These are phyloP conservation scores for Drosera capensis DNA, from an alignment of 148 eudicot species.

Conservation along the genomic window DNA sequence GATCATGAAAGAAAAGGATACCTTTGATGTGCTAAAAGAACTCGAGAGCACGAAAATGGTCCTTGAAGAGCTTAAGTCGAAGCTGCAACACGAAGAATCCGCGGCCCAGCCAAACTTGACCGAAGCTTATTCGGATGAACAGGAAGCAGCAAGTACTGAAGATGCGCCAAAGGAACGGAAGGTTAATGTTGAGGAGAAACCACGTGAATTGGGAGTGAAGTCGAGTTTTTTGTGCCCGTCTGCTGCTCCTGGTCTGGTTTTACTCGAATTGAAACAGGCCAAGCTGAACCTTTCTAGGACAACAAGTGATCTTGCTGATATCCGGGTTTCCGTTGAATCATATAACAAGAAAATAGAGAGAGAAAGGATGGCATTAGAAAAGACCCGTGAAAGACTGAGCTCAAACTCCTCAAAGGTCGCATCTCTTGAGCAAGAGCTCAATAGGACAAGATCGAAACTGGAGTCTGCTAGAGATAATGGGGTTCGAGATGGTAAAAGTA, in stretches of 20 bases:
- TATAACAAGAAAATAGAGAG: constrained; percentile 39
- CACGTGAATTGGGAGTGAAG: too few relatives aligned
- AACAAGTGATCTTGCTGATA: constrained; percentile 45
- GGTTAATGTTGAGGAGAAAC: too few relatives aligned
- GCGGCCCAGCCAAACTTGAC: constrained; percentile 9
- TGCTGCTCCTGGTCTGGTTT: constrained; percentile 30
- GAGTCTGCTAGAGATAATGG: constrained; percentile 21
- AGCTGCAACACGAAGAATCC: constrained; percentile 34
- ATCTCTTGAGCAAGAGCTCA: constrained; percentile 57
- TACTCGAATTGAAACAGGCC: constrained; percentile 62
- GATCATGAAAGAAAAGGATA: constrained; percentile 51
- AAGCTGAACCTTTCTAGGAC: constrained; percentile 41
- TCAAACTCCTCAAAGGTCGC: constrained; percentile 15
- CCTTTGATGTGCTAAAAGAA: constrained; percentile 43
- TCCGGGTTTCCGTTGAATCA: constrained; percentile 54
- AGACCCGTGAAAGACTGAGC: constrained; percentile 7
- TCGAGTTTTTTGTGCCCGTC: constrained; percentile 21
- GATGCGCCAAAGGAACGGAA: too few relatives aligned
- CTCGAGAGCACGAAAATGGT: constrained; percentile 52
- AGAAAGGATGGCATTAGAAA: constrained; percentile 16
- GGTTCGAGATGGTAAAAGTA: too few relatives aligned
- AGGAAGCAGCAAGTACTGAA: too few relatives aligned
- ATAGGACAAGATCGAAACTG: constrained; percentile 29
- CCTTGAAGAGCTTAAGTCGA: constrained; percentile 49
- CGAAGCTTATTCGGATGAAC: too few relatives aligned